These are phyloP conservation scores for Phytophthora tubulina DNA, from an alignment of 352 stramenopile species.

Conservation along the genomic window DNA sequence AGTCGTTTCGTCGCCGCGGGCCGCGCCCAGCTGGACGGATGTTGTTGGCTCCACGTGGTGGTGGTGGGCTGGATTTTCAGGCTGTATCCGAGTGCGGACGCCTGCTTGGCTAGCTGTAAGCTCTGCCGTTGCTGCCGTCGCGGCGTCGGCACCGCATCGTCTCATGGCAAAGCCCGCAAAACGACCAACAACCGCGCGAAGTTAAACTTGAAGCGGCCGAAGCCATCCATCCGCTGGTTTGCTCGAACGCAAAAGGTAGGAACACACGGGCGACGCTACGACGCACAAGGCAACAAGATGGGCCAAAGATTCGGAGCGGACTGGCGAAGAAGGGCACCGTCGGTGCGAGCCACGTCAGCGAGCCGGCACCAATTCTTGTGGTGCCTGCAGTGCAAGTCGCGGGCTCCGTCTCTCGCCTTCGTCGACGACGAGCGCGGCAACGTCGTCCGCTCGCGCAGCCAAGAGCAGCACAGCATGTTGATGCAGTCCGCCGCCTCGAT, in stretches of 20 bases:
- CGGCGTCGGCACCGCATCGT: constrained; percentile 16
- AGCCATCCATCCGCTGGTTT: constrained; percentile 31
- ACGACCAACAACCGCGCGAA: constrained; percentile 17
- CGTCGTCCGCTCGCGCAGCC: constrained; percentile 19
- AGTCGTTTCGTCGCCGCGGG: constrained; percentile 20
- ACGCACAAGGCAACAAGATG: constrained; percentile 28
- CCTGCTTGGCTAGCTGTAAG: background rate
- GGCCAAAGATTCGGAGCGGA: constrained; percentile 29
- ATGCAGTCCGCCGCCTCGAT: constrained; percentile 2
- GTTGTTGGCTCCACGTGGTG: constrained; percentile 4
- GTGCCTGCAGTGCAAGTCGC: constrained; percentile 28
- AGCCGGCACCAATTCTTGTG: constrained; percentile 11
- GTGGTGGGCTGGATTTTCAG: constrained; percentile 26
- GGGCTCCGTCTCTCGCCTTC: constrained; percentile 28
- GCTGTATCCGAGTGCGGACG: background rate
- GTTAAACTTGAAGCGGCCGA: constrained; percentile 27
- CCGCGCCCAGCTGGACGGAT: constrained; percentile 19
- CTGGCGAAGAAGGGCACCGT: constrained; percentile 10
- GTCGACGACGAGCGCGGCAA: constrained; percentile 14
- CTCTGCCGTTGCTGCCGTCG: background rate
- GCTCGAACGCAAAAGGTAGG: constrained; percentile 1
- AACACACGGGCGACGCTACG: constrained; percentile 18
- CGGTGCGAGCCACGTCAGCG: constrained; percentile 22
- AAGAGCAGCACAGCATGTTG: constrained; percentile 9
- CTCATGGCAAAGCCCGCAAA: constrained; percentile 15